Evolutionary conservation across 768 basidiomycete species (phyloP).

Genomic region (Tylopilus vinaceipallidus): DNA sequence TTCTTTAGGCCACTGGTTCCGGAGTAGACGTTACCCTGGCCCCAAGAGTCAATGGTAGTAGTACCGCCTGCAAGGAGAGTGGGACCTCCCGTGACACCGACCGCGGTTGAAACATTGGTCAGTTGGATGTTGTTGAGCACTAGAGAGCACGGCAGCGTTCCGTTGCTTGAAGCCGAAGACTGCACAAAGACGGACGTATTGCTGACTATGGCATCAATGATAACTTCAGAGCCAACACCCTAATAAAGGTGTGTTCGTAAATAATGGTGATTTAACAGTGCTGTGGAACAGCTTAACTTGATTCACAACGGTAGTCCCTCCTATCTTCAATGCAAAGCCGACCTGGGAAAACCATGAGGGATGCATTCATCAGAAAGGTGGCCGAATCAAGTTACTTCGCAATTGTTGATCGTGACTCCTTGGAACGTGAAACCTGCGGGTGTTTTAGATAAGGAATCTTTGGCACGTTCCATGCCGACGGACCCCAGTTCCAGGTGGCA

Average conservation of each 20-base stretch:
- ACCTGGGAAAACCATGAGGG: no score
- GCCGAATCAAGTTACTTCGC: no score
- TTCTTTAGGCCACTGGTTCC: slow-evolving; percentile 44
- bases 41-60: slow-evolving; percentile 53
- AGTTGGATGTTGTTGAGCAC: slow-evolving; percentile 37
- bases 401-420: slow-evolving; percentile 44
- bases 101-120: slow-evolving; percentile 32
- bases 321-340: slow-evolving; percentile 46
- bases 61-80: slow-evolving; percentile 38
- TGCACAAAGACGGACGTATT: slow-evolving; percentile 45
- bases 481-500: slow-evolving; percentile 43
- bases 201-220: slow-evolving; percentile 45
- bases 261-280: no score
- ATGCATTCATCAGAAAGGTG: no score
- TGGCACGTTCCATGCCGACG: background rate
- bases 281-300: slow-evolving; percentile 40
- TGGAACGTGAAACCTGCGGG: slow-evolving; percentile 52
- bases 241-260: slow-evolving; percentile 18
- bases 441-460: background rate
- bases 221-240: slow-evolving; percentile 42
- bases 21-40: slow-evolving; percentile 66
- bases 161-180: slow-evolving; percentile 32
- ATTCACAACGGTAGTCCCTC: slow-evolving; percentile 28
- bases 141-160: slow-evolving; percentile 32
- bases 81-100: slow-evolving; percentile 31